Conservation (phyloP, 768 basidiomycete species). For the Hypsizygus marmoreus region DNA sequence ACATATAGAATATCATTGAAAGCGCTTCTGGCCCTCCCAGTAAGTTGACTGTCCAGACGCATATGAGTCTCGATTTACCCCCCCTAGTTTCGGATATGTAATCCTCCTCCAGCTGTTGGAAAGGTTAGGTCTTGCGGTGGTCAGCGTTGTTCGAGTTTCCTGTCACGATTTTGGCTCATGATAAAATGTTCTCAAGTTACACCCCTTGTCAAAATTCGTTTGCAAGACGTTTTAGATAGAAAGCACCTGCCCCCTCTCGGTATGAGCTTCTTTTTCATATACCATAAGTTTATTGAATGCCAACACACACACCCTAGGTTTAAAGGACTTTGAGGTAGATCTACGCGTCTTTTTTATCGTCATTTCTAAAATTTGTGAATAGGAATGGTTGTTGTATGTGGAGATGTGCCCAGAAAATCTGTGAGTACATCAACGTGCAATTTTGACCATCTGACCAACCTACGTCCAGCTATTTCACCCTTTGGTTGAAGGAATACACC, state of each 20-base stretch:
- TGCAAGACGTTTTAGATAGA: conserved; percentile 76
- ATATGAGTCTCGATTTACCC: conserved; percentile 3
- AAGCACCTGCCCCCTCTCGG: conserved; percentile 80
- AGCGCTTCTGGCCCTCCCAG: conserved; percentile 40
- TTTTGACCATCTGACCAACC: conserved; percentile 11
- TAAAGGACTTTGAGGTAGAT: conserved; percentile 68
- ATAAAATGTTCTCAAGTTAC: conserved; percentile 44
- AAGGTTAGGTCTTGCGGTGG: conserved; percentile 69
- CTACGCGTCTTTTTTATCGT: background rate
- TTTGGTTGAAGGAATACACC: conserved; percentile 80
- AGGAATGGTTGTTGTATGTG: conserved; percentile 82
- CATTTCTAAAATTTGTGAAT: conserved; percentile 13
- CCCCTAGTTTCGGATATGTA: conserved; percentile 56
- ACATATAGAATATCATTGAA: conserved; percentile 26
- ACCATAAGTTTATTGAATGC: background rate
- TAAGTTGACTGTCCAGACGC: conserved; percentile 24
- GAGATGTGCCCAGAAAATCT: conserved; percentile 78
- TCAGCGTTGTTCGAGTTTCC: conserved; percentile 20
- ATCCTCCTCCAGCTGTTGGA: conserved; percentile 66
- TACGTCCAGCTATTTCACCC: conserved; percentile 64
- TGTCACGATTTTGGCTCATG: conserved; percentile 6
- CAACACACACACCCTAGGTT: conserved; percentile 36
- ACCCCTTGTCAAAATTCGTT: conserved; percentile 63
- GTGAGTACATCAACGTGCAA: conserved; percentile 34
- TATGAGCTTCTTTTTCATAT: conserved; percentile 21